A percentile compares a stretch with the other conserved stretches of the same genome.
These are phyloP conservation scores for Ustilago esculenta DNA, from an alignment of 1,284 basidiomycete species.

Conservation along the genomic window DNA sequence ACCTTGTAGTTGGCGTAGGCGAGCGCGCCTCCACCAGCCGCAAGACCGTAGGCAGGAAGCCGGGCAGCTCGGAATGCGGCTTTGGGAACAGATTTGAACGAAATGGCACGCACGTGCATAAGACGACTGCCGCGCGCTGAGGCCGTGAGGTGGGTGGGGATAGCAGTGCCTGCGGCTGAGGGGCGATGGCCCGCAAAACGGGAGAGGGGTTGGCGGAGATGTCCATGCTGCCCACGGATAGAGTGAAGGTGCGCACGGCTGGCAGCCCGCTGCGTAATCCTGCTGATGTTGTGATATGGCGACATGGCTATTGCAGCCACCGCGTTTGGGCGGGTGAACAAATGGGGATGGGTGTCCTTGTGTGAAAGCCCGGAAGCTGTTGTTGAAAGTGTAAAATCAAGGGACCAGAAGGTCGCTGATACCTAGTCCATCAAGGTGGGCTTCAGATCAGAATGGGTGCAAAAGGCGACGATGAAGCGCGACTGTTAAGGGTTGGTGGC, in stretches of 20 bases:
- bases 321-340: too few species aligned
- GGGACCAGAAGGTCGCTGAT: conserved; percentile 9
- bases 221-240: neutral
- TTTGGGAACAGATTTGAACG: conserved; percentile 62
- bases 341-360: too few species aligned
- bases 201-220: conserved; percentile 15
- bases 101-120: conserved; percentile 62
- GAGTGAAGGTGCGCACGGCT: neutral
- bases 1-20: conserved; percentile 65
- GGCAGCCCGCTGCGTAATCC: conserved; percentile 14
- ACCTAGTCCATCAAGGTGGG: conserved; percentile 7
- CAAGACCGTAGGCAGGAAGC: conserved; percentile 57
- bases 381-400: too few species aligned
- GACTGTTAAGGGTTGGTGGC: conserved; percentile 4
- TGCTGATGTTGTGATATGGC: conserved; percentile 14
- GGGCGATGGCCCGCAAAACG: conserved; percentile 26
- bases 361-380: too few species aligned
- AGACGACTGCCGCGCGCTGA: conserved; percentile 38
- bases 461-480: too few species aligned
- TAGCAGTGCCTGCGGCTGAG: conserved; percentile 4
- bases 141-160: conserved; percentile 5
- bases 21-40: conserved; percentile 59
- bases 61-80: conserved; percentile 55
- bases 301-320: conserved; percentile 11
- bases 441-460: too few species aligned